Percentiles rank a stretch among this genome's conserved stretches.
These are phyloP conservation scores for Colletotrichum noveboracense DNA, from an alignment of 2,329 filamentous ascomycete species.

Conservation along the genomic window DNA sequence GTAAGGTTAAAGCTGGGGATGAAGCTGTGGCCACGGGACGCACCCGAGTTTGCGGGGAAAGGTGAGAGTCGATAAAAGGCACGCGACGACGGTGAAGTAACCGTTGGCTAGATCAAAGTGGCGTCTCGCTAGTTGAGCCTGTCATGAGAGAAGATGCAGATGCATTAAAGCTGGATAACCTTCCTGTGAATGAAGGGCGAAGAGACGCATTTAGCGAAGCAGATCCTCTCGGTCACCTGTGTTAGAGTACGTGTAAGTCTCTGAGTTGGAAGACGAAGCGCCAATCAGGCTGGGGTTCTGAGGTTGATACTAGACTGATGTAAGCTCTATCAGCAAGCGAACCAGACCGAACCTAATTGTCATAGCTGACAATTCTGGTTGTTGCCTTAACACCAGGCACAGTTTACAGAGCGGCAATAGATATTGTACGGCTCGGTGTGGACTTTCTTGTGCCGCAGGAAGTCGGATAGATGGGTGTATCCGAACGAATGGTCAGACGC, in stretches of 20 bases:
- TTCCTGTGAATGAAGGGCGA: background rate
- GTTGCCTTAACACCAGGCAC: background rate
- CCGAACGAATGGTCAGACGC: background rate
- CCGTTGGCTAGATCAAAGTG: background rate
- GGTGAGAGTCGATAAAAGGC: background rate
- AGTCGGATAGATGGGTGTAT: background rate
- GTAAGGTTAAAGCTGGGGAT: background rate
- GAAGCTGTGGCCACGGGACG: constrained; percentile 11
- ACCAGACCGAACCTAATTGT: background rate
- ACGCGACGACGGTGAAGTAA: constrained; percentile 10
- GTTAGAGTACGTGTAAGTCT: background rate
- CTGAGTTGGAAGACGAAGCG: no score
- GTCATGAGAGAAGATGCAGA: background rate
- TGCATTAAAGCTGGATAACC: background rate
- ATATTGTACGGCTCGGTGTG: background rate
- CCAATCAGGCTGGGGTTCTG: background rate
- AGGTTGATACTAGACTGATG: background rate
- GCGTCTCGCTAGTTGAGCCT: background rate
- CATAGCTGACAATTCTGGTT: background rate
- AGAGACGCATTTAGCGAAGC: background rate
- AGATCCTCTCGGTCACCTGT: background rate
- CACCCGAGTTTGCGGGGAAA: constrained; percentile 19
- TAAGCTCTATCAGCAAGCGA: background rate
- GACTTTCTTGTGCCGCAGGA: background rate
- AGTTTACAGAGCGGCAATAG: background rate